Evolutionary conservation across 257 asterid species (phyloP), one percentile per base, ranked within the genome.

Genomic region (Orobanche coerulescens): DNA sequence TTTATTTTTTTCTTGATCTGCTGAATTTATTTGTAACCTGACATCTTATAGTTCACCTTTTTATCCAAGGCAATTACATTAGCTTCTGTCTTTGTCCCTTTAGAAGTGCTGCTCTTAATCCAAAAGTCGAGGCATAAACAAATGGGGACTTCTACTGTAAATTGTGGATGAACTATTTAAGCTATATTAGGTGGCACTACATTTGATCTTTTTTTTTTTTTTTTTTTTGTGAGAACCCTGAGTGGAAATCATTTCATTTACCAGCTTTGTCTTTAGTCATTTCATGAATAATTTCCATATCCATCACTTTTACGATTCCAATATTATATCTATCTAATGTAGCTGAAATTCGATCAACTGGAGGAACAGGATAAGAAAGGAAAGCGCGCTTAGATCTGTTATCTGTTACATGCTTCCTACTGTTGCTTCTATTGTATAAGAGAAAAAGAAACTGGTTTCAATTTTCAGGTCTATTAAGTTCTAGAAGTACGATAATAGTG

Each of bases 121-220:
- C 5, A 46, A 57, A 47, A 16, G 25, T 28, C 22, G 2, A 50
- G 18, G 61, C 52, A 23, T 23, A 20, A 8, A 23, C 39, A 15
- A 6, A 28, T 15, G 42, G 42, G n/a, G 12, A 22, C 33, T 42
- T 49, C 58, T 61, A 9, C 7, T 39, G 16, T 39, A 50, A 47
- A 14, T 34, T 19, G 60, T 10, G 16, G 43, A 13, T 26, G 65
- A 33, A 62, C 54, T 50, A 22, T 71, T 47, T 24, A n/a, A 71
- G 12, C 16, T 56, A 36, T 6, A 12, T 4, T 14, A 39, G 37
- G 47, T 50, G 63, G 59, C 23, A 52, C 26, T 68, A 14, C 33
- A 15, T 54, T 36, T 36, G 42, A 10, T 36, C 42, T 36, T 30
- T 30, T 9, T 4, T 4, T 30, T 59, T 20, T 16, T 22, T 55